A percentile compares a stretch with the other conserved stretches of the same genome.
These are phyloP conservation scores for Meira nashicola DNA, from an alignment of 1,284 basidiomycete species.

Conservation along the genomic window DNA sequence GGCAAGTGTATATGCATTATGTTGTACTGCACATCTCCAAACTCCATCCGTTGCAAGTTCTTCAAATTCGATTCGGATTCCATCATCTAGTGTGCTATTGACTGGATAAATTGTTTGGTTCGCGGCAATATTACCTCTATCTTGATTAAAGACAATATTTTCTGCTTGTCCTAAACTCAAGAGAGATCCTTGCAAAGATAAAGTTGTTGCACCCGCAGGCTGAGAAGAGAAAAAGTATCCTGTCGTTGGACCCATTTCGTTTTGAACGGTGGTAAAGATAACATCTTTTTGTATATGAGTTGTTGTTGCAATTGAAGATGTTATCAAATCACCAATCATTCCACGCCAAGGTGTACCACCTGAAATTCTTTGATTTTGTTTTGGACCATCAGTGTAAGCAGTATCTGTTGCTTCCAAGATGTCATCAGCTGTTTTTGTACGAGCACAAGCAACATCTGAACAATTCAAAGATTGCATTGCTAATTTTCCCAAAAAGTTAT, in stretches of 20 bases:
- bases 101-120: not conserved
- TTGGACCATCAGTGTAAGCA: conserved; percentile 13
- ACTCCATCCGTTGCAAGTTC: conserved; percentile 27
- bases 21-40: conserved; percentile 30
- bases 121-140: conserved; percentile 13
- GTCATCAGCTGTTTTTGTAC: conserved; percentile 17
- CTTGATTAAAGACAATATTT: conserved; percentile 25
- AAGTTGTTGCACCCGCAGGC: not conserved
- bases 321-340: conserved; percentile 22
- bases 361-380: conserved; percentile 18
- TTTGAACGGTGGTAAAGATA: conserved; percentile 33
- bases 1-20: conserved; percentile 19
- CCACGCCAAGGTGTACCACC: conserved; percentile 31
- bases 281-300: conserved; percentile 15
- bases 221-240: conserved; percentile 19
- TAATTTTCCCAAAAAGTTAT: conserved; percentile 20
- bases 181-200: conserved; percentile 1
- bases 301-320: conserved; percentile 4
- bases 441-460: conserved; percentile 24
- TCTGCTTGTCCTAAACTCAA: not conserved
- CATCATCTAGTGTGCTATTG: conserved; percentile 15
- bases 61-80: conserved; percentile 25
- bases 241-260: conserved; percentile 28
- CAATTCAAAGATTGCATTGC: conserved; percentile 24
- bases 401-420: conserved; percentile 19